A percentile compares a stretch with the other conserved stretches of the same genome.
These are phyloP conservation scores for Oryza coarctata DNA, from an alignment of 176 grass and related monocot species.

Conservation along the genomic window DNA sequence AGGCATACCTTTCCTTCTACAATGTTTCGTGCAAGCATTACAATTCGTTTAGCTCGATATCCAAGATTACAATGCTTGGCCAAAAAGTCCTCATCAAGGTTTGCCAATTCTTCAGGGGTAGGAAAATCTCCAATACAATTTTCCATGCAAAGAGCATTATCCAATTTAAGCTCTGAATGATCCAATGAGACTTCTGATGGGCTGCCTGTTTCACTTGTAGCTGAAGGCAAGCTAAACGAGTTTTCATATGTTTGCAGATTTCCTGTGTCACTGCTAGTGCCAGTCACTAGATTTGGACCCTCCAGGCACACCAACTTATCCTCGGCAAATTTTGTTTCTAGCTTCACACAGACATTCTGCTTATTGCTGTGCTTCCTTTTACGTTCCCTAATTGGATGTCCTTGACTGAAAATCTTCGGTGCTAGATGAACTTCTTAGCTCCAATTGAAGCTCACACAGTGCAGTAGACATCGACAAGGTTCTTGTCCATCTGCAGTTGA, in stretches of 20 bases:
- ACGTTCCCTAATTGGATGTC: conserved; percentile 50
- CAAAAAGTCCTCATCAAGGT: conserved; percentile 47
- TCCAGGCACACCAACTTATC: conserved; percentile 17
- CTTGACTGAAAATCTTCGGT: conserved; percentile 40
- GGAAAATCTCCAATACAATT: conserved; percentile 60
- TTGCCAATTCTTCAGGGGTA: conserved; percentile 57
- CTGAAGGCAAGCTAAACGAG: not conserved
- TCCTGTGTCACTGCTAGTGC: not conserved
- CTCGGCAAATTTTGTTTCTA: conserved; percentile 51
- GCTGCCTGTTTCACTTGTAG: conserved; percentile 27
- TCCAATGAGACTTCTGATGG: not conserved
- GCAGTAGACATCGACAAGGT: conserved; percentile 67
- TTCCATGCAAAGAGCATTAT: not conserved
- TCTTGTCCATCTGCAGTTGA: conserved; percentile 57
- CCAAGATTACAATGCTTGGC: conserved; percentile 60
- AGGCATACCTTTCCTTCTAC: conserved; percentile 49
- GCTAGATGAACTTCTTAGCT: conserved; percentile 28
- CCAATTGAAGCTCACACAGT: conserved; percentile 62
- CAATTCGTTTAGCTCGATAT: conserved; percentile 63
- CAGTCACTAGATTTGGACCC: not conserved
- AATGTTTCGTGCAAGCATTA: conserved; percentile 59
- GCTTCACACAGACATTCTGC: conserved; percentile 21
- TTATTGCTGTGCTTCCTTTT: conserved; percentile 48
- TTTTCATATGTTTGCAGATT: conserved; percentile 11
- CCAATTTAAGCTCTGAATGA: conserved; percentile 21